Base-by-base conservation (phyloP, 495 filamentous ascomycete genomes). In the Talaromyces wortmannii region DNA sequence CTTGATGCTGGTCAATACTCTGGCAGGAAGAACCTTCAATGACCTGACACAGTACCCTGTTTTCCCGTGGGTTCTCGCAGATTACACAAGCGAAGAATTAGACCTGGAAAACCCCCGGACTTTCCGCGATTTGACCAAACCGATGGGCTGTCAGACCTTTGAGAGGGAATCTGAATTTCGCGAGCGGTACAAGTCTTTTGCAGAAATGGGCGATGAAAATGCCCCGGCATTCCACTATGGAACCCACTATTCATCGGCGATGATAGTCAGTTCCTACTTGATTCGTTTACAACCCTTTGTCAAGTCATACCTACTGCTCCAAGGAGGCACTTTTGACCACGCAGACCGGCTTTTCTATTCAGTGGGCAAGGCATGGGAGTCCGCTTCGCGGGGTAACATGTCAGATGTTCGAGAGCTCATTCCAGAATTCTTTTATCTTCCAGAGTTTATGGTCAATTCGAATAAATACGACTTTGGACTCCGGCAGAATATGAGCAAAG, bases 41-140 rank as follows among this genome's bases (percentile, higher is more conserved):
- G 94, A 98, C 67, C 74, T 98, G 8, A 98, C 94, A 1, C 95
- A 97, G 59, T 98, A 98, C 62, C 94, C 94, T 0, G 94, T 98
- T 17, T 98, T 98, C 62, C 94, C 94, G 10, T 98, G 94, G 94
- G 85, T 98, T 12, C 69, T 98, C 29, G 90, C 92, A 5, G 92
- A 98, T 64, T 97, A 97, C 68, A 94, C 90, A 5, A 96, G 92
- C 65, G 88, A 96, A n/a, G 90, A 97, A 59, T 76, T 98, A 31
- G 90, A 97, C 61, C 71, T 98, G 33, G 81, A 82, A 46, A 82
- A 97, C 62, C 89, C 91, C 4, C 80, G 83, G 29, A 87, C 83
- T 13, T 98, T 96, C 71, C 81, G 94, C 56, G 92, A 98, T 65
- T 70, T 98, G 31, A 90, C 91, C 0, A 97, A 92, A 63, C 94